These are phyloP conservation scores for Bretschneidera sinensis DNA, from an alignment of 345 rosid species.

Conservation along the genomic window DNA sequence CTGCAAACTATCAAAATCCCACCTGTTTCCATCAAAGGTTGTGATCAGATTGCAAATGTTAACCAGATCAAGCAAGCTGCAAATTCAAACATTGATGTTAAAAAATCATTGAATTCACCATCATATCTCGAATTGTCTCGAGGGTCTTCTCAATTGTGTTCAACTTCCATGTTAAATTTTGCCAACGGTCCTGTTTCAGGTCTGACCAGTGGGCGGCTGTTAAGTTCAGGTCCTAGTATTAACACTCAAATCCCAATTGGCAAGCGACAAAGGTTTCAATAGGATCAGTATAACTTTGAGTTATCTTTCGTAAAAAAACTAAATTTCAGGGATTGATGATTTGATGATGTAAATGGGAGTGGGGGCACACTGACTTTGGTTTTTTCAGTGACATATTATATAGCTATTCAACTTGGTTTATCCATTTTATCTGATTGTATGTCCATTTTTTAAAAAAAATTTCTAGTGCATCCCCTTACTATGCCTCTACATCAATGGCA, in stretches of 20 bases:
- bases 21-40: slow-evolving; percentile 35
- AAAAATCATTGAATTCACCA: slow-evolving; percentile 15
- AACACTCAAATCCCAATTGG: slow-evolving; percentile 26
- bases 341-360: slow-evolving; percentile 33
- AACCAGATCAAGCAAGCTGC: slow-evolving; percentile 17
- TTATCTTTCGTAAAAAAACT: slow-evolving; percentile 14
- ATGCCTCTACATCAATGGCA: too few relatives aligned
- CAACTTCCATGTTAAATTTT: slow-evolving; percentile 50
- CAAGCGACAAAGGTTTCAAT: slow-evolving; percentile 64
- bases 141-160: slow-evolving; percentile 35
- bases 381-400: slow-evolving; percentile 20
- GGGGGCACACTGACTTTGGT: slow-evolving; percentile 6
- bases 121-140: slow-evolving; percentile 23
- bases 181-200: slow-evolving; percentile 31
- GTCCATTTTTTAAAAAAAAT: neutral
- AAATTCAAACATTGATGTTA: slow-evolving; percentile 5
- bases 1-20: slow-evolving; percentile 54
- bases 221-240: slow-evolving; percentile 19
- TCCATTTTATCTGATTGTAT: neutral
- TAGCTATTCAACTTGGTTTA: slow-evolving; percentile 9
- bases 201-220: slow-evolving; percentile 14
- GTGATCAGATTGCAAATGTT: slow-evolving; percentile 11
- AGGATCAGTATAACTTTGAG: slow-evolving; percentile 10
- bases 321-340: slow-evolving; percentile 7
- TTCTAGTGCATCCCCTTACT: neutral